These are phyloP conservation scores for Nicotiana otophora DNA, from an alignment of 257 asterid genomes.

Conservation along the genomic window DNA sequence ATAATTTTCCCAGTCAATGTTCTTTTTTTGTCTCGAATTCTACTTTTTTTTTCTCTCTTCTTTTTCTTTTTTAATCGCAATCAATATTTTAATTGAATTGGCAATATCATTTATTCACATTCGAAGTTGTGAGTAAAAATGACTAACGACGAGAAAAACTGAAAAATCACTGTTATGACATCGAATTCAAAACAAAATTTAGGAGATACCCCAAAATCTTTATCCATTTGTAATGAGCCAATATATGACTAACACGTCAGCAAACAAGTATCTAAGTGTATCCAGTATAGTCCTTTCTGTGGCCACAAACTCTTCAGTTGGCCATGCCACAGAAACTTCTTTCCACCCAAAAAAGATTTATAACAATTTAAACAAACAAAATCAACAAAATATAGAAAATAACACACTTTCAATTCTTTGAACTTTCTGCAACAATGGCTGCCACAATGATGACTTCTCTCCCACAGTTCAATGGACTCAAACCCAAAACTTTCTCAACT, in stretches of 20 bases:
- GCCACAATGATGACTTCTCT: conserved; percentile 61
- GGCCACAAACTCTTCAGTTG: conserved; percentile 58
- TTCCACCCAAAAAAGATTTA: conserved; percentile 15
- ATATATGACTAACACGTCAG: conserved; percentile 43
- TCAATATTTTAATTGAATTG: no score
- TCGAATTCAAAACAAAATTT: neutral
- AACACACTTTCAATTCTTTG: neutral
- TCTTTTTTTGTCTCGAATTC: neutral
- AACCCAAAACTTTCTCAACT: conserved; percentile 34
- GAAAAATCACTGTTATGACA: neutral
- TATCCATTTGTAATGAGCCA: conserved; percentile 48
- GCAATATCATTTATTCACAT: neutral
- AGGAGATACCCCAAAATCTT: conserved; percentile 33
- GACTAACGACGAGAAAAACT: neutral
- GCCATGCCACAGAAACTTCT: conserved; percentile 12
- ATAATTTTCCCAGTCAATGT: neutral
- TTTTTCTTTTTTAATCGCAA: no score
- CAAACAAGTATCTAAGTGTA: conserved; percentile 42
- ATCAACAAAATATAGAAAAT: neutral
- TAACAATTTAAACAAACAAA: conserved; percentile 9
- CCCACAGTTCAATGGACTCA: conserved; percentile 80
- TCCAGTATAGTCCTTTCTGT: conserved; percentile 37
- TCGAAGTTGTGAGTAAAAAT: neutral
- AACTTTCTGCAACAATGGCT: conserved; percentile 39
- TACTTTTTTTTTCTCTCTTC: no score